Evolutionary conservation across 306 rosid species (phyloP).

Genomic region (Cucurbita argyrosperma): DNA sequence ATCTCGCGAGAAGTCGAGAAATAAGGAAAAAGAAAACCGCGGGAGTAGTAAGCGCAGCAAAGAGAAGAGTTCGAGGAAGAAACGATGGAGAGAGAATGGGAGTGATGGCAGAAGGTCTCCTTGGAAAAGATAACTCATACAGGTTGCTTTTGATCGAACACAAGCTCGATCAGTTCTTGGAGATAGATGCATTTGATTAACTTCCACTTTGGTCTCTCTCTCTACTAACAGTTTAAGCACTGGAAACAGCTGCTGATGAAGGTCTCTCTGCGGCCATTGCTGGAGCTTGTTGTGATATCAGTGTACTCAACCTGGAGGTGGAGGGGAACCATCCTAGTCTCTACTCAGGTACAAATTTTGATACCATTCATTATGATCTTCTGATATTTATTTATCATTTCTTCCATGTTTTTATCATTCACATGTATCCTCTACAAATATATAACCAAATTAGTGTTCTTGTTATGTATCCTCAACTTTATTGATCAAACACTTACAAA

Average conservation of each 20-base stretch:
- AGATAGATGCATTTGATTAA: not conserved
- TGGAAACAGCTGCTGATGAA: not conserved
- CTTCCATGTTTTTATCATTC: not conserved
- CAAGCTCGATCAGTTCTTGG: not conserved
- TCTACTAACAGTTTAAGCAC: not conserved
- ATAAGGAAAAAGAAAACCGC: constrained; percentile 34
- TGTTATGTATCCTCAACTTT: not conserved
- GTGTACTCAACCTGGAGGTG: not conserved
- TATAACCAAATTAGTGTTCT: not conserved
- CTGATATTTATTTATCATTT: not conserved
- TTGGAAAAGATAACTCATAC: constrained; percentile 7
- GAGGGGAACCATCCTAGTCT: not conserved
- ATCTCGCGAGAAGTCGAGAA: constrained; percentile 30
- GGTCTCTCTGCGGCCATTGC: not conserved
- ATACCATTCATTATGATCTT: not conserved
- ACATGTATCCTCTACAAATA: not conserved
- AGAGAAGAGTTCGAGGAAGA: constrained; percentile 26
- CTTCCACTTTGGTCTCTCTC: not conserved
- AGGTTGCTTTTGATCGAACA: not conserved
- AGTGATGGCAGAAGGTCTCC: constrained; percentile 11
- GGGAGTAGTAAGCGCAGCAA: constrained; percentile 12
- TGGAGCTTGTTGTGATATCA: not conserved
- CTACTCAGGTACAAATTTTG: not conserved
- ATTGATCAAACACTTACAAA: no score
- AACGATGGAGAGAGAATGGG: constrained; percentile 14